phyloP scores from a whole-genome alignment of 2,329 filamentous ascomycete genomes.

The Epichloe sp. region DNA sequence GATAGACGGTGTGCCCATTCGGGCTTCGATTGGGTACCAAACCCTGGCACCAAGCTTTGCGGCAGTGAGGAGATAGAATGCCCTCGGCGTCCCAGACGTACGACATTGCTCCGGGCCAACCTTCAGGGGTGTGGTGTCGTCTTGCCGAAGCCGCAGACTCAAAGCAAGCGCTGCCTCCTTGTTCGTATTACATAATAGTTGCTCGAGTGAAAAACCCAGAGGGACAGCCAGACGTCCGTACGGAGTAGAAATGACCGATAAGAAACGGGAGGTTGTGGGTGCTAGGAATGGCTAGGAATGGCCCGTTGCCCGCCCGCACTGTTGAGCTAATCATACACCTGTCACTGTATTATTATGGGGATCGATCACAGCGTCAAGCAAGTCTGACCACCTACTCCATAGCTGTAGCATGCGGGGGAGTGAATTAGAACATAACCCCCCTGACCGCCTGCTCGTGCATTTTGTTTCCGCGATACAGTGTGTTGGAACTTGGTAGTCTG shows the following conservation, averaged over 20 bases:
- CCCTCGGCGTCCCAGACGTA: not conserved
- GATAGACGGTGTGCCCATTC: slow-evolving; percentile 11
- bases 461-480: not conserved
- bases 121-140: not conserved
- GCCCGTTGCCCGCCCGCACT: slow-evolving; percentile 3
- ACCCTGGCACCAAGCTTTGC: slow-evolving; percentile 12
- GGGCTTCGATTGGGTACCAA: slow-evolving; percentile 23
- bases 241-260: not conserved
- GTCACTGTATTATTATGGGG: not conserved
- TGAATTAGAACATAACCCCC: too few species aligned
- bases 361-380: not conserved
- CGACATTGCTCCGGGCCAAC: not conserved
- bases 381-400: not conserved
- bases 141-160: too few species aligned
- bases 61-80: not conserved
- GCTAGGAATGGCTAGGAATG: not conserved
- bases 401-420: not conserved
- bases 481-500: not conserved
- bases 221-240: not conserved
- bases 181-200: not conserved
- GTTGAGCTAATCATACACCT: not conserved
- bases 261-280: not conserved
- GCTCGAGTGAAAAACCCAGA: not conserved
- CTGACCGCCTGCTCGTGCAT: not conserved
- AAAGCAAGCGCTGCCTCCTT: too few species aligned